These are phyloP conservation scores for Cystobasidium tubakii DNA, from an alignment of 768 basidiomycete genomes.

Conservation along the genomic window DNA sequence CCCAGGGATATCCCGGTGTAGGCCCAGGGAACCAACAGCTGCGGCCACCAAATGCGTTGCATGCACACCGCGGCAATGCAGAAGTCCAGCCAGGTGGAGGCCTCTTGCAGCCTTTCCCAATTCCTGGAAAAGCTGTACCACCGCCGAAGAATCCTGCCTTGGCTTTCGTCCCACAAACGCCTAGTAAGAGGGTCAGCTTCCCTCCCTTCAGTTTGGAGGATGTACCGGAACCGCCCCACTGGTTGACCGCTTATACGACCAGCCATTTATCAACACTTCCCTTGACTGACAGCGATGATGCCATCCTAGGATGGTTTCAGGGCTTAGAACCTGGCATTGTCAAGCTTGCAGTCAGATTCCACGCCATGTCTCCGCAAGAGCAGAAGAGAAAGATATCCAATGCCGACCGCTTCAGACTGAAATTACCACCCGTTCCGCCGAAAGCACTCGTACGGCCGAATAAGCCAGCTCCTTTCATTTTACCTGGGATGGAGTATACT, in stretches of 20 bases:
- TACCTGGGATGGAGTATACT: slow-evolving; percentile 19
- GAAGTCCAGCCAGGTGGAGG: background rate
- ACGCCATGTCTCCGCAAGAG: background rate
- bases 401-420: slow-evolving; percentile 14
- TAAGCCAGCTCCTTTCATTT: slow-evolving; percentile 17
- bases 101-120: background rate
- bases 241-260: background rate
- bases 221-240: slow-evolving; percentile 23
- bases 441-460: slow-evolving; percentile 14
- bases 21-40: background rate
- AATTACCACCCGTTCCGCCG: slow-evolving; percentile 6
- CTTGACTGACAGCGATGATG: slow-evolving; percentile 4
- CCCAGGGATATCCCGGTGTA: background rate
- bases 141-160: background rate
- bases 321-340: background rate
- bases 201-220: background rate
- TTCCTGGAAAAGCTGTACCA: background rate
- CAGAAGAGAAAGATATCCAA: slow-evolving; percentile 21
- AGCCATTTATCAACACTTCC: background rate
- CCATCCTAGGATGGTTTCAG: slow-evolving; percentile 15
- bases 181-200: background rate
- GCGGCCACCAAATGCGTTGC: background rate
- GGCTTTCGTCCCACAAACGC: background rate
- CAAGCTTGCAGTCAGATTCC: background rate
- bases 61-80: background rate